Conservation (phyloP, 768 basidiomycete species). For the Cystobasidium onofrii region DNA sequence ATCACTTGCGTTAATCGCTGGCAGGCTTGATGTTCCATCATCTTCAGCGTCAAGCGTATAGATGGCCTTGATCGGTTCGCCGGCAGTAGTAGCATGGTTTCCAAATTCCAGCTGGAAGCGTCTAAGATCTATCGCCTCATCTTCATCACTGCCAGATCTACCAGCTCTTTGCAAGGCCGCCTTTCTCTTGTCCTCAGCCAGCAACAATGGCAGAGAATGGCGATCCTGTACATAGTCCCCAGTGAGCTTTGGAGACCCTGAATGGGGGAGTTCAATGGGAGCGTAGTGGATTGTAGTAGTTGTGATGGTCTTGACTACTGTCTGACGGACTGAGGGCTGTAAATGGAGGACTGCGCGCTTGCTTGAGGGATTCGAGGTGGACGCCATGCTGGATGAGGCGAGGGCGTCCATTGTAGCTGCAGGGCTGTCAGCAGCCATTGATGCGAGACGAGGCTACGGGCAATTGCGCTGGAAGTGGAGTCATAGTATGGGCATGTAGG, state of each 20-base stretch:
- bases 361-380: background rate
- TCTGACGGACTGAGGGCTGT: conserved; percentile 13
- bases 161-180: background rate
- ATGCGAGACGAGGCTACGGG: no score
- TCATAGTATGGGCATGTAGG: no score
- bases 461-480: no score
- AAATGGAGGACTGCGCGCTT: conserved; percentile 3
- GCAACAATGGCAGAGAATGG: background rate
- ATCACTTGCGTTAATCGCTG: background rate
- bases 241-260: background rate
- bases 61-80: conserved; percentile 1
- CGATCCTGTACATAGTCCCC: conserved; percentile 1
- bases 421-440: no score
- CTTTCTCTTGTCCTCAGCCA: background rate
- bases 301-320: conserved; percentile 30
- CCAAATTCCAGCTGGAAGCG: background rate
- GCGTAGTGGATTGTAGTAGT: conserved; percentile 24
- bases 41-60: background rate
- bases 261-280: conserved; percentile 5
- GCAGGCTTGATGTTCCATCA: background rate
- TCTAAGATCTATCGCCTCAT: background rate
- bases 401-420: background rate
- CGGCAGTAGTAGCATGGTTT: background rate
- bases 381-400: background rate
- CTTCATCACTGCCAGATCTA: background rate